Evolutionary conservation across 1,284 basidiomycete genomes (phyloP), one percentile per base, ranked within the genome.

Genomic region (Meripilus lineatus): DNA sequence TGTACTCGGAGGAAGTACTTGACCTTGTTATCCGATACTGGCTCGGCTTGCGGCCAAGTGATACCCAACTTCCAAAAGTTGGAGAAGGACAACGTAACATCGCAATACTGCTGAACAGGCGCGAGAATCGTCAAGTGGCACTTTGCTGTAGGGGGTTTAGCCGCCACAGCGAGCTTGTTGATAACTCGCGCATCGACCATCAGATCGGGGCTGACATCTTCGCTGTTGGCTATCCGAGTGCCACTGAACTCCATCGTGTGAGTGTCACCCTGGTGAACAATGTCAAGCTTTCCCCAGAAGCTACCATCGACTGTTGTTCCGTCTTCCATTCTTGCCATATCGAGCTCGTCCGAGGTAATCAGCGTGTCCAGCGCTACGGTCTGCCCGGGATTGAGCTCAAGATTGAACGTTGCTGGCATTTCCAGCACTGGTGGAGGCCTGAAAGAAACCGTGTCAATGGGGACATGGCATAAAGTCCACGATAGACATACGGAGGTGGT

Each of bases 291-390:
- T 2, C 87, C 87, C 84, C 84, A 89, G 66, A 89, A 90, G 59
- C 75, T 68, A 34, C 87, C 87, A 42, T 86, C 87, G 18, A 90
- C 87, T 20, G 79, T 70, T 8, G 85, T 89, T 2, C 87, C 87
- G 53, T 90, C 87, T 50, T 90, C 87, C 83, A 87, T 88, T 42
- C 84, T 77, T 2, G 87, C 81, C 87, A 90, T 89, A 58, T 90
- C 87, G 25, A 89, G 71, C 53, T 89, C 86, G 44, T 74, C 76
- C 7, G 87, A 89, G 38, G 74, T 73, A 35, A 89, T 73, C 13
- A 74, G 81, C 1, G 84, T 85, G 54, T 89, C 88, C 18, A 90
- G 72, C 3, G 79, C 83, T 44, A 89, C 81, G 41, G 76, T 71
- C 61, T 86, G 84, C 13, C 84, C 84, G 2, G 84, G 87, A 3